Evolutionary conservation across 2,329 filamentous ascomycete species (phyloP).

Genomic region (Botrytis hyacinthi): DNA sequence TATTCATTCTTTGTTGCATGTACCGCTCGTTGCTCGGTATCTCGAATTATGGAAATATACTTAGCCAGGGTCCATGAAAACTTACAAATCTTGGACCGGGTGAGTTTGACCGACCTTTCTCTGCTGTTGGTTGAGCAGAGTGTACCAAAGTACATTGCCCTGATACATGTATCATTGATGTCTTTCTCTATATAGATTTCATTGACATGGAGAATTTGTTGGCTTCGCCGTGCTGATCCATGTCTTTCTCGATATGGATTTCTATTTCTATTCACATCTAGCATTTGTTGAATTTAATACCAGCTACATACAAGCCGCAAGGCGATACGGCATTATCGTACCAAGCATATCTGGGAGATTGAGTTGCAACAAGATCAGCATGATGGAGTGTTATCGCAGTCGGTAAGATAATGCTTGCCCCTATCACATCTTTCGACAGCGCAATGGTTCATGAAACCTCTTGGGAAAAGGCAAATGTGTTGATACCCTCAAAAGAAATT

Average conservation of each 20-base stretch:
- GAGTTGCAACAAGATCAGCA: constrained; percentile 1
- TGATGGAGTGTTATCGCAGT: neutral
- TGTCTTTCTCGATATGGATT: neutral
- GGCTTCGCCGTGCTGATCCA: neutral
- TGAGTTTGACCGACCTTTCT: neutral
- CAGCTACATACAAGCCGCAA: neutral
- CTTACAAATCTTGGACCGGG: neutral
- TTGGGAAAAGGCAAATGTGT: neutral
- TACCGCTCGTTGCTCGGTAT: neutral
- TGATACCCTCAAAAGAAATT: neutral
- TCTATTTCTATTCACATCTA: neutral
- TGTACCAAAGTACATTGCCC: neutral
- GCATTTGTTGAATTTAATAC: neutral
- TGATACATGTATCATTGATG: neutral
- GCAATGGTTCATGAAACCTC: neutral
- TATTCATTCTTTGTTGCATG: neutral
- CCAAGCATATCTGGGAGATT: neutral
- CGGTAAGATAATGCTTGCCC: constrained; percentile 6
- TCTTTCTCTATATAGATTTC: neutral
- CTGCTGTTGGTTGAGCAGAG: neutral
- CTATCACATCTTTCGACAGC: constrained; percentile 1
- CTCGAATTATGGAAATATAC: neutral
- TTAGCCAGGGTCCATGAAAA: neutral
- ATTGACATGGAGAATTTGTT: neutral
- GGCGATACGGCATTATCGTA: neutral